Percentiles rank a stretch among this genome's conserved stretches.
phyloP scores from a whole-genome alignment of 352 stramenopile genomes.

The Phytophthora melonis region DNA sequence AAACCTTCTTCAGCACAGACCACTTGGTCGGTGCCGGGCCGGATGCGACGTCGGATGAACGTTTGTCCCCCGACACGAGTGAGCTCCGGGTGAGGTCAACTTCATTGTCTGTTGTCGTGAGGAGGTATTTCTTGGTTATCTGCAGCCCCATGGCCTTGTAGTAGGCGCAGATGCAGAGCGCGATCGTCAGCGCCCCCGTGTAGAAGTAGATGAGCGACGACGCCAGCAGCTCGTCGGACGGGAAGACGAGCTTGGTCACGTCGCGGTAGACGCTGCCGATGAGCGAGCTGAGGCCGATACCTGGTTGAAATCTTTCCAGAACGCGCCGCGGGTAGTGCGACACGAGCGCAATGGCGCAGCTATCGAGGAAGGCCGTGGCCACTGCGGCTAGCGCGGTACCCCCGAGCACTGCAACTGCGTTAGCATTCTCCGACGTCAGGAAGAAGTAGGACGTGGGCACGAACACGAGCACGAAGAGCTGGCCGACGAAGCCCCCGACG shows the following conservation, averaged over 20 bases:
- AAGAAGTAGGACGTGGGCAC: constrained; percentile 82
- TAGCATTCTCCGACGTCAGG: constrained; percentile 62
- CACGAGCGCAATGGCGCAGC: constrained; percentile 76
- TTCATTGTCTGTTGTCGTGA: constrained; percentile 25
- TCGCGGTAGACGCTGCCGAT: constrained; percentile 86
- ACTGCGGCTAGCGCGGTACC: constrained; percentile 66
- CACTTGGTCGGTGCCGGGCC: constrained; percentile 56
- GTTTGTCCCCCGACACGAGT: constrained; percentile 33
- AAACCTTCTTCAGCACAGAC: constrained; percentile 69
- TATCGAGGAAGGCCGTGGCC: constrained; percentile 83
- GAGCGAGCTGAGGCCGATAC: constrained; percentile 77
- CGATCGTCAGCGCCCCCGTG: constrained; percentile 76
- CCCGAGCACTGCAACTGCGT: constrained; percentile 66
- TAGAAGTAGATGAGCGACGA: constrained; percentile 90
- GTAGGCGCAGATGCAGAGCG: constrained; percentile 75
- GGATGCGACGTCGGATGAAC: constrained; percentile 1
- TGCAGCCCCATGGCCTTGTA: constrained; percentile 61
- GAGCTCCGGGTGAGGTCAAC: constrained; percentile 59
- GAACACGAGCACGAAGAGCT: constrained; percentile 75
- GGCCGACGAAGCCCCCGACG: constrained; percentile 76
- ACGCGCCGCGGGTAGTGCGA: constrained; percentile 77
- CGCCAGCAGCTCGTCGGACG: constrained; percentile 58
- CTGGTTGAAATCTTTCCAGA: constrained; percentile 82
- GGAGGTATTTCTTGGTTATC: constrained; percentile 64
- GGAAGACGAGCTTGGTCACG: constrained; percentile 83